phyloP scores from a whole-genome alignment of 768 basidiomycete species.

The Pholiota microspora region DNA sequence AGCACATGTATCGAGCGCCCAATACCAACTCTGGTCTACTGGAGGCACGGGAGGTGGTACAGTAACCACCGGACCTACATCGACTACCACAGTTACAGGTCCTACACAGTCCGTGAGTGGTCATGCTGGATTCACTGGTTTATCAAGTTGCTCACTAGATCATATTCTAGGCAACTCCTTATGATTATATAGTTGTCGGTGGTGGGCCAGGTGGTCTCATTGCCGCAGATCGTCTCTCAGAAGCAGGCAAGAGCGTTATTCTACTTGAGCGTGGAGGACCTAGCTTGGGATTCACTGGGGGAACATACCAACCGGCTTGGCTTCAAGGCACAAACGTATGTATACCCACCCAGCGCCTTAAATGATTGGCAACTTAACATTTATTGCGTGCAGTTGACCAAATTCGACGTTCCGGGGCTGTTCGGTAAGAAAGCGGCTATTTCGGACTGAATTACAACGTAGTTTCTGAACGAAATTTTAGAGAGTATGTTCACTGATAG shows the following conservation, averaged over 20 bases:
- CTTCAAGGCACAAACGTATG: conserved; percentile 42
- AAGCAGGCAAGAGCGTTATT: conserved; percentile 62
- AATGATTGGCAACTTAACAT: neutral
- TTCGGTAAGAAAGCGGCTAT: conserved; percentile 32
- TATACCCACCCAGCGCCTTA: neutral
- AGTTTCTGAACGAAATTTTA: conserved; percentile 7
- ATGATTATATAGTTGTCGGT: conserved; percentile 57
- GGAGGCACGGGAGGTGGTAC: conserved; percentile 45
- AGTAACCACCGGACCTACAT: conserved; percentile 14
- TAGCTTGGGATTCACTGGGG: conserved; percentile 56
- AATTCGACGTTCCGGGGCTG: conserved; percentile 63
- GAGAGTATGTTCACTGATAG: conserved; percentile 63
- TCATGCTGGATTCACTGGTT: neutral
- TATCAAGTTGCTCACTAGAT: neutral
- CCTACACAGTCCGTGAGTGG: conserved; percentile 26
- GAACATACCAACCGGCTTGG: conserved; percentile 54
- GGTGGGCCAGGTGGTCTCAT: conserved; percentile 59
- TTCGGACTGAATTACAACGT: neutral
- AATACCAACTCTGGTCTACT: conserved; percentile 49
- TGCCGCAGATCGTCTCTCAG: conserved; percentile 55
- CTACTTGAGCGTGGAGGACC: conserved; percentile 66
- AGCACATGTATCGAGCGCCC: conserved; percentile 43
- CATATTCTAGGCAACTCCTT: conserved; percentile 37
- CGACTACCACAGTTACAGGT: conserved; percentile 35
- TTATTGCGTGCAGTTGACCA: conserved; percentile 43